Evolutionary conservation across 2,329 filamentous ascomycete species (phyloP), one percentile per base, ranked within the genome.

Genomic region (Aspergillus texensis): DNA sequence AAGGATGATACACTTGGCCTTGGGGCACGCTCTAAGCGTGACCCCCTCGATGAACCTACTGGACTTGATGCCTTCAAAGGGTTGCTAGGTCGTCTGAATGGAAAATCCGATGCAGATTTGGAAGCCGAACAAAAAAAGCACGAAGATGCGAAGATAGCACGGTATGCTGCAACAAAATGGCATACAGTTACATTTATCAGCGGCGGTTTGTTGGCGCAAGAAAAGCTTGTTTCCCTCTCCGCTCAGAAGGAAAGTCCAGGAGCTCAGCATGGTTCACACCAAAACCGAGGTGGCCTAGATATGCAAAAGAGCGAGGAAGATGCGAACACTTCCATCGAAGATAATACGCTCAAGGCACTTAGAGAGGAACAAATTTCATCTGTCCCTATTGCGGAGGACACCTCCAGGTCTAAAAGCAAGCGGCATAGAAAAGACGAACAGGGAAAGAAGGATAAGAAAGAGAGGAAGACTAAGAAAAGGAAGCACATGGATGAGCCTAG

Each of bases 1-100:
- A 97, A 97, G 74, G 94, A 98, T 74, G 93, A 98, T 76, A 96
- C 90, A 71, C 86, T 96, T 50, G 95, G 95, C 3, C 83, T 99
- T 50, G 95, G 95, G 34, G 95, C 94, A 68, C 90, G 90, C 76
- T 84, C 88, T 67, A 90, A 89, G 60, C 88, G 88, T 71, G 89
- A 90, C 68, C 81, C 84, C 45, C 81, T 84, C 4, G 89, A 79
- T 68, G 87, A 92, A 74, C 88, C 93, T 67, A 96, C 94, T 26
- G 95, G 94, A 0, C 84, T 98, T 43, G 91, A 94, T 74, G 91
- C 90, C 21, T 93, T 98, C 70, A 92, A 94, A 73, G 92, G 92
- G 67, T 81, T 99, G 5, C 82, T 99, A 24, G 94, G 94, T 26
- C 85, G 95, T 60, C 80, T 99, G 62, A 99, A 99, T 77, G 95